Evolutionary conservation across 805 yeast species (phyloP).

Genomic region (Starmerella riodocensis): DNA sequence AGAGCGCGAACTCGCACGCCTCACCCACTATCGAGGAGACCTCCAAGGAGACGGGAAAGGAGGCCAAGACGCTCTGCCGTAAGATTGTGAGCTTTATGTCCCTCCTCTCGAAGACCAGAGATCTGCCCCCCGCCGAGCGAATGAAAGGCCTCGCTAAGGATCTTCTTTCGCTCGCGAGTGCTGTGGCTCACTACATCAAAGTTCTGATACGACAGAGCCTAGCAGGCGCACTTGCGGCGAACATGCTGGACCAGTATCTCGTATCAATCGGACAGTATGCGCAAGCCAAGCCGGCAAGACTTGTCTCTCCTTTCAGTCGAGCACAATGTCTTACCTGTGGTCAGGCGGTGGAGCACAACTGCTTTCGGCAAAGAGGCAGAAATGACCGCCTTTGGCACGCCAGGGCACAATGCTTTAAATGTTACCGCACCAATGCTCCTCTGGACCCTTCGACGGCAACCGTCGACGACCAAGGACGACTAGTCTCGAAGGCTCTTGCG

Average conservation of each 20-base stretch:
- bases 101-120: conserved; percentile 49
- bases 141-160: conserved; percentile 24
- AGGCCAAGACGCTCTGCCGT: conserved; percentile 79
- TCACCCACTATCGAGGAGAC: not conserved
- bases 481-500: not conserved
- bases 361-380: conserved; percentile 36
- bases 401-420: conserved; percentile 44
- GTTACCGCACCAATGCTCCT: conserved; percentile 30
- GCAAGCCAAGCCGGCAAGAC: conserved; percentile 35
- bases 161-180: conserved; percentile 68
- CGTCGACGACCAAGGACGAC: conserved; percentile 4
- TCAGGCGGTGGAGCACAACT: conserved; percentile 72
- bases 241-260: conserved; percentile 52
- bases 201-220: conserved; percentile 70
- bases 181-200: conserved; percentile 85
- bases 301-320: conserved; percentile 35
- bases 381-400: conserved; percentile 66
- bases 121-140: conserved; percentile 12
- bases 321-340: conserved; percentile 65
- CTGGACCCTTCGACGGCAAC: conserved; percentile 7
- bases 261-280: conserved; percentile 28
- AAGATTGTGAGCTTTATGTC: conserved; percentile 84
- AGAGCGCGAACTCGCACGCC: not conserved
- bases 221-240: conserved; percentile 56
- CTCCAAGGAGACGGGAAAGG: conserved; percentile 28